Conservation (phyloP, 1,284 basidiomycete species). For the Tremellales sp. region DNA sequence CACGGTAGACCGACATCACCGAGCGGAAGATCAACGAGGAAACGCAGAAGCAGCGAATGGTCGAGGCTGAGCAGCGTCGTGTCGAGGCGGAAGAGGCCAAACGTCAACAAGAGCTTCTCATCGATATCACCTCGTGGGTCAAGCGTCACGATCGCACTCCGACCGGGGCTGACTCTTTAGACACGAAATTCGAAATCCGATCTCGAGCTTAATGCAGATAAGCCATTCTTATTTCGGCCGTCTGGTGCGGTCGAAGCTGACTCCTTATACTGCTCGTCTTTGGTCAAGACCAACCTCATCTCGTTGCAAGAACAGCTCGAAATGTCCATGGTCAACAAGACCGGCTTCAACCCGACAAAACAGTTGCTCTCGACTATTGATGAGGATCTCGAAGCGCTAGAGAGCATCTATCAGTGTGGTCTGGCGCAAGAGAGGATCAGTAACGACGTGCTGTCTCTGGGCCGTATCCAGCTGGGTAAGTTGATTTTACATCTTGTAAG, state of each 20-base stretch:
- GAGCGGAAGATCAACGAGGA: constrained; percentile 43
- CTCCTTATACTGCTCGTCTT: constrained; percentile 36
- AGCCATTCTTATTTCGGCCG: constrained; percentile 6
- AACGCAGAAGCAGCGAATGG: constrained; percentile 33
- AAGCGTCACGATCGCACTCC: constrained; percentile 7
- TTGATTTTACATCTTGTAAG: neutral
- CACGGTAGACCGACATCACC: constrained; percentile 33
- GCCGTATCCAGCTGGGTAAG: constrained; percentile 47
- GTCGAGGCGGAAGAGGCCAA: constrained; percentile 45
- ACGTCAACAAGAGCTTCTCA: constrained; percentile 44
- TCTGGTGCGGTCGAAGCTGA: constrained; percentile 7
- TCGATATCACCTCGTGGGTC: constrained; percentile 46
- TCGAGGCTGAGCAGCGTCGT: constrained; percentile 42
- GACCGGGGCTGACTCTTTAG: constrained; percentile 9
- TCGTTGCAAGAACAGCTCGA: constrained; percentile 36
- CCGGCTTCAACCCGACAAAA: constrained; percentile 32
- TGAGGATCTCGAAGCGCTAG: constrained; percentile 46
- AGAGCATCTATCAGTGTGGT: constrained; percentile 46
- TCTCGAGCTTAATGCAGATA: constrained; percentile 37
- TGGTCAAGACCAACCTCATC: constrained; percentile 42
- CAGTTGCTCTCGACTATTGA: constrained; percentile 43
- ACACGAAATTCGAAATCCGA: constrained; percentile 46
- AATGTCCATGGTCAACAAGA: constrained; percentile 15
- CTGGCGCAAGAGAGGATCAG: constrained; percentile 50
- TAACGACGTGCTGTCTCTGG: constrained; percentile 50